Evolutionary conservation across 305 asterid genomes (phyloP).

Genomic region (Fraxinus angustifolia): DNA sequence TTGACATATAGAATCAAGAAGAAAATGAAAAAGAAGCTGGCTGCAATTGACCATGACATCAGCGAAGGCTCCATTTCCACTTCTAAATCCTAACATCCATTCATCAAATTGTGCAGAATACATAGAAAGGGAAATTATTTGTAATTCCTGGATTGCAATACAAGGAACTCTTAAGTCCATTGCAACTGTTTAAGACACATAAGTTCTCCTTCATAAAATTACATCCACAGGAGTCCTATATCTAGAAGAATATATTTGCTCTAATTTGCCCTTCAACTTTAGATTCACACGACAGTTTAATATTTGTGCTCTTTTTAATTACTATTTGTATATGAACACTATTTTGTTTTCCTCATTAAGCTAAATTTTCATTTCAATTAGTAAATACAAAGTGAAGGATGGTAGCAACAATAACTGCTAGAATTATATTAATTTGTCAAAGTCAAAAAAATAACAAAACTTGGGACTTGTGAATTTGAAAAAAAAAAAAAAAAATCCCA

Average conservation of each 20-base stretch:
- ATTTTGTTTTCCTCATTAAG: not conserved
- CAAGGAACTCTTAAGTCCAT: not conserved
- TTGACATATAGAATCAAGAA: conserved; percentile 5
- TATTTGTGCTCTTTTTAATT: not conserved
- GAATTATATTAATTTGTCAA: not conserved
- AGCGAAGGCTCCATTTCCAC: not conserved
- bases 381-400: not conserved
- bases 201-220: not conserved
- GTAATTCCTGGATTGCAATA: not conserved
- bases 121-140: not conserved
- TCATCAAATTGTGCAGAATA: not conserved
- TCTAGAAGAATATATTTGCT: not conserved
- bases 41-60: not conserved
- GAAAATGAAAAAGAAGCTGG: conserved; percentile 8
- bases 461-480: not conserved
- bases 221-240: not conserved
- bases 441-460: not conserved
- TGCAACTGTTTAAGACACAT: not conserved
- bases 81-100: conserved; percentile 8
- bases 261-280: not conserved
- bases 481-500: no score
- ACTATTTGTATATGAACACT: not conserved
- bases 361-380: not conserved
- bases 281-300: not conserved
- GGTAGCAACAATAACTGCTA: not conserved